Percentiles rank a stretch among this genome's conserved stretches.
phyloP scores from a whole-genome alignment of 1,139 yeast species.

The Yamadazyma trypodendri region DNA sequence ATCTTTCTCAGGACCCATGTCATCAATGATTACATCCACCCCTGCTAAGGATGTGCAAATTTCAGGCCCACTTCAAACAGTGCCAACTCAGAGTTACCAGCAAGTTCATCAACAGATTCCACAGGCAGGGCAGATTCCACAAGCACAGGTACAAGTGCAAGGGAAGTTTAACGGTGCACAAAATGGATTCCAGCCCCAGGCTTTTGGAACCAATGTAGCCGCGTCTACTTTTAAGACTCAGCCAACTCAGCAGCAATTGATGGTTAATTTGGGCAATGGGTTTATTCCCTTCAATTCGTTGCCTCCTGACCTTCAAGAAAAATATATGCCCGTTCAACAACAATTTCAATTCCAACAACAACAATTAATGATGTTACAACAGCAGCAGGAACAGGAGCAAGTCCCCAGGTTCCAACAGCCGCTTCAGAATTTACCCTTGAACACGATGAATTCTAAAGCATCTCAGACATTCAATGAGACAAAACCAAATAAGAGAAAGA shows the following conservation, averaged over 20 bases:
- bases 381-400: slow-evolving; percentile 9
- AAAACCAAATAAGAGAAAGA: neutral
- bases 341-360: slow-evolving; percentile 17
- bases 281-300: slow-evolving; percentile 21
- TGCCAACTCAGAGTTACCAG: neutral
- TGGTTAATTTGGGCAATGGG: slow-evolving; percentile 22
- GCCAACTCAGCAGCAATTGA: slow-evolving; percentile 17
- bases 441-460: slow-evolving; percentile 12
- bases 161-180: neutral
- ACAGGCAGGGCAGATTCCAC: neutral
- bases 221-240: neutral
- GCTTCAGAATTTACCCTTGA: slow-evolving; percentile 13
- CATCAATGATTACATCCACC: slow-evolving; percentile 17
- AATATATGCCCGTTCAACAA: slow-evolving; percentile 18
- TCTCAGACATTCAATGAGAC: slow-evolving; percentile 12
- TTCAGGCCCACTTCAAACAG: too few species aligned
- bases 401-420: slow-evolving; percentile 11
- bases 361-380: slow-evolving; percentile 10
- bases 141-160: slow-evolving; percentile 4
- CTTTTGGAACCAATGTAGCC: neutral
- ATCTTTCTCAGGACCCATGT: slow-evolving; percentile 9
- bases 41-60: slow-evolving; percentile 13
- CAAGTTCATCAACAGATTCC: slow-evolving; percentile 1
- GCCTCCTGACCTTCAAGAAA: slow-evolving; percentile 21
- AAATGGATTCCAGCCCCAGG: neutral